Conservation (phyloP, 1,284 basidiomycete species). For the Ustilago xerochloae region DNA sequence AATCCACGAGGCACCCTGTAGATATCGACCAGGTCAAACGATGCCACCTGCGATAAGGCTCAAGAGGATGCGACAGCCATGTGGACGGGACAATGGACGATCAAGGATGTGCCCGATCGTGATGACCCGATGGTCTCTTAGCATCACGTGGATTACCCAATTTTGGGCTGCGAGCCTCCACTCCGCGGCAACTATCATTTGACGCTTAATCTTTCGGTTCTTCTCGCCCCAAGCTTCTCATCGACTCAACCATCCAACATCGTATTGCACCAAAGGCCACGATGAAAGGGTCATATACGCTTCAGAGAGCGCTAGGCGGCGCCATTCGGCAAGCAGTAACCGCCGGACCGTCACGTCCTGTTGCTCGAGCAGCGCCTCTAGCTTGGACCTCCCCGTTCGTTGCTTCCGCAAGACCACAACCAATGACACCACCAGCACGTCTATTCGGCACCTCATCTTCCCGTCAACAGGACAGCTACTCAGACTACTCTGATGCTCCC, state of each 20-base stretch:
- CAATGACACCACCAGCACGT: not conserved
- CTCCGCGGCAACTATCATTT: constrained; percentile 9
- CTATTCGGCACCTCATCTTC: constrained; percentile 5
- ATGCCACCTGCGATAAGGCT: too few relatives aligned
- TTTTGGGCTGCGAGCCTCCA: constrained; percentile 19
- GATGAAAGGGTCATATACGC: constrained; percentile 22
- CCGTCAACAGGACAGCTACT: not conserved
- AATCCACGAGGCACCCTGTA: too few relatives aligned
- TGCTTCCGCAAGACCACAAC: not conserved
- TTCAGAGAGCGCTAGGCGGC: constrained; percentile 6
- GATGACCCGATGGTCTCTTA: not conserved
- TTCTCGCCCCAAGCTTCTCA: not conserved
- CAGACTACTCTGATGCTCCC: constrained; percentile 28
- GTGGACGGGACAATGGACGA: too few relatives aligned
- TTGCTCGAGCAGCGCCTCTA: not conserved
- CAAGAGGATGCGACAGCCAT: too few relatives aligned
- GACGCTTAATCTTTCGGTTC: not conserved
- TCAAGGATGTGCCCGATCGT: not conserved
- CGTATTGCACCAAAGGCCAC: not conserved
- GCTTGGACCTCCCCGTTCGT: not conserved
- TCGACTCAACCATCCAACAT: not conserved
- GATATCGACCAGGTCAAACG: too few relatives aligned
- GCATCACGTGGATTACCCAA: constrained; percentile 10
- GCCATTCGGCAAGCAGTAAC: not conserved
- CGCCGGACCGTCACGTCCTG: constrained; percentile 12